Evolutionary conservation across 202 grass and related monocot species (phyloP), one percentile per base, ranked within the genome.

Genomic region (Carex sylvatica): DNA sequence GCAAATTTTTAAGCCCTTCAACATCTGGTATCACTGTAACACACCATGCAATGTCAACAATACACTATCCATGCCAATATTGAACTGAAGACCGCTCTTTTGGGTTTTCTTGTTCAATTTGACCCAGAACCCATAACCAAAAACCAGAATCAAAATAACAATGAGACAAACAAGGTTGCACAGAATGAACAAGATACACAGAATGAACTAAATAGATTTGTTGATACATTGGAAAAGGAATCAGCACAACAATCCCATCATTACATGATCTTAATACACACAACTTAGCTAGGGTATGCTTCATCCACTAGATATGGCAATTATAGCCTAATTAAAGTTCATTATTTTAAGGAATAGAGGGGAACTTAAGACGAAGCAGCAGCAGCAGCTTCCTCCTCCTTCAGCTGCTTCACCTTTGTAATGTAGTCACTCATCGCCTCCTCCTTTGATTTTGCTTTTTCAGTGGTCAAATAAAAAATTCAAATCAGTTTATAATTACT

Each of bases 391-490:
- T 91, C 89, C 87, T 61, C 80, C 67, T 92, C 93, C 87, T 61
- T 87, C 54, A 91, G 87, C 73, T 97, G 89, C 81, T 93, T 97
- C 87, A 91, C 93, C 93, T 93, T 97, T 81, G 93, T 97, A 79
- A 93, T 90, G 85, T 97, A 97, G 84, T 97, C 89, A 24, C 23
- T 65, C 89, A 93, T 93, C 14, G 89, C 89, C 65, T 88, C 91
- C 35, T 97, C 91, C 74, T 89, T 87, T 0, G 87, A 79, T 88
- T 97, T 97, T 4, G 30, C 89, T 91, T 70, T 77, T 56, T 46
- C 20, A 28, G 16, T 8, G 4, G 15, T n/a, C 22, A 63, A 70
- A 13, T 9, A 22, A 63, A 65, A 51, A 51, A 76, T 1, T 33
- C 16, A 38, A 78, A 59, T 78, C 74, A 78, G 31, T 78, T 59